Evolutionary conservation across 345 rosid genomes (phyloP), one percentile per base, ranked within the genome.

Genomic region (Sisymbrium irio): DNA sequence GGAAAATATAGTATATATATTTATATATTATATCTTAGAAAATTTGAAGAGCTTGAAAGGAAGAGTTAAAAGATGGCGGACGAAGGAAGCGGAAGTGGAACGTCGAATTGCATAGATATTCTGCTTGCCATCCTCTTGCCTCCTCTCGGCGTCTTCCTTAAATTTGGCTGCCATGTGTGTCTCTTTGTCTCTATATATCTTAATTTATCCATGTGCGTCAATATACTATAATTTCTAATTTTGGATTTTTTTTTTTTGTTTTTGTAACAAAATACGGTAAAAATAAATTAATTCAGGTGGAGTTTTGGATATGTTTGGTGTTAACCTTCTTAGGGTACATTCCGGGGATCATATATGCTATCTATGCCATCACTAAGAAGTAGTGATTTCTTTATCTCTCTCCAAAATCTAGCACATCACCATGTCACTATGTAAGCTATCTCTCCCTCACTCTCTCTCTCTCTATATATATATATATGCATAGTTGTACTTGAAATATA

Each of bases 81-180:
- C 60, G 60, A 55, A 55, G 60, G 60, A 54, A 15, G 50, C 7
- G 50, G 50, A 12, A 44, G 46, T 40, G 44, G 44, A 47, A 54
- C 37, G 8, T 37, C 39, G 12, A 55, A 55, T 55, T 55, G 60
- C 60, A 30, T 92, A 0, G 96, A 92, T 63, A 85, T 89, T 73
- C 25, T 92, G 40, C 45, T 92, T 77, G 97, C 97, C 18, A 84
- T 92, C 74, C 17, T 92, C 66, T 79, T 92, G 86, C 97, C 97
- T 44, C 97, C 97, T 47, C 93, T 92, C 0, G 97, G 96, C 4
- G 97, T 92, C 77, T 92, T 87, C 78, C 89, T 89, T 82, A 92
- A 88, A 78, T 88, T 10, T 60, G 93, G 92, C 15, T 92, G 96
- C 82, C 56, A 28, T 28, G 59, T 54, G 4, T 28, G 37, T 54